Conservation (phyloP, 2,329 filamentous ascomycete genomes). For the Trichophyton rubrum region DNA sequence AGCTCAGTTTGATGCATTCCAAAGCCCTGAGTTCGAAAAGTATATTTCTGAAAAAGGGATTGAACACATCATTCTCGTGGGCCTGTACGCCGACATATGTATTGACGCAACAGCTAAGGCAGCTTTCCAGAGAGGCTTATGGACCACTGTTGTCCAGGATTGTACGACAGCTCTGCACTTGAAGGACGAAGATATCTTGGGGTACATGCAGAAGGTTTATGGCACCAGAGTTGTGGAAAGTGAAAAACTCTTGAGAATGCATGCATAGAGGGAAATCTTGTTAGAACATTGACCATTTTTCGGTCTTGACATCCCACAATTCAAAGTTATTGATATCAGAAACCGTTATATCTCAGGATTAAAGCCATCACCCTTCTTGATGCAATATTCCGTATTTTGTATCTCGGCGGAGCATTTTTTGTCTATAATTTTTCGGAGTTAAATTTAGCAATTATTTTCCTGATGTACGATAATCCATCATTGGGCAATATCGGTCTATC, state of each 20-base stretch:
- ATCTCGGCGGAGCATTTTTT: not conserved
- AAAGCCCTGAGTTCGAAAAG: not conserved
- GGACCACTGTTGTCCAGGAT: conserved; percentile 5
- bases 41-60: conserved; percentile 2
- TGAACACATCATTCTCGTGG: conserved; percentile 3
- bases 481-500: not conserved
- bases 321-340: not conserved
- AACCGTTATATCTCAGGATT: not conserved
- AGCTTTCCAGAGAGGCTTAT: conserved; percentile 4
- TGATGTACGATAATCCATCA: not conserved
- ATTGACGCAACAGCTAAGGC: conserved; percentile 3
- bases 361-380: not conserved
- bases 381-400: not conserved
- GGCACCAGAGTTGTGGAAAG: conserved; percentile 1
- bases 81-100: conserved; percentile 3
- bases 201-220: conserved; percentile 6
- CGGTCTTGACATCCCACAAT: not conserved
- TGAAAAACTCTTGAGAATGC: conserved; percentile 3
- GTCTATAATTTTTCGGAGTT: not conserved
- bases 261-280: not conserved
- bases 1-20: conserved; percentile 3
- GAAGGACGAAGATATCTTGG: not conserved
- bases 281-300: not conserved
- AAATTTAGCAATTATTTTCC: not conserved
- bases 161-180: conserved; percentile 1